A percentile compares a stretch with the other conserved stretches of the same genome.
Conservation (phyloP, 257 asterid species). For the Fraxinus excelsior region DNA sequence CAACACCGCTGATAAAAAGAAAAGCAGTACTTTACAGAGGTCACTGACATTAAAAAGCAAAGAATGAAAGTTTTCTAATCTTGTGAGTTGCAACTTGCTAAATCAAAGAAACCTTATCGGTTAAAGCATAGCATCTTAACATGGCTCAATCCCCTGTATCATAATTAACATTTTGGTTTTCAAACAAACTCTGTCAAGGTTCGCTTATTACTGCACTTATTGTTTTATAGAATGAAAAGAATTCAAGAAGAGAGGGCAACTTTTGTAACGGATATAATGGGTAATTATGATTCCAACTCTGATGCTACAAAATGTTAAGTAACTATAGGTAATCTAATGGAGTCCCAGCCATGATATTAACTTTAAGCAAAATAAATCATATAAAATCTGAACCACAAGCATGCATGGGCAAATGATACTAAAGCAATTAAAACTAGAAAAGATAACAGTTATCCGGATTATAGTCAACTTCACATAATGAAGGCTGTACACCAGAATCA, state of each 20-base stretch:
- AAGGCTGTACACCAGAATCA: constrained; percentile 35
- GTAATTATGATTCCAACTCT: too few species aligned
- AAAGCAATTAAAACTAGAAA: too few species aligned
- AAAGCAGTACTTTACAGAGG: background rate
- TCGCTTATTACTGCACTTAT: background rate
- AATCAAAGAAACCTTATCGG: background rate
- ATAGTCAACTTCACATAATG: constrained; percentile 42
- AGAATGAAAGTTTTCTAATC: background rate
- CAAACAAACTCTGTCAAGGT: background rate
- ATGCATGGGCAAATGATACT: too few species aligned
- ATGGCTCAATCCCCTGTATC: background rate
- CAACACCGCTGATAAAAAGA: background rate
- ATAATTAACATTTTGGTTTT: background rate
- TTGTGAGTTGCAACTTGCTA: background rate
- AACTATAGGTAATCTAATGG: too few species aligned
- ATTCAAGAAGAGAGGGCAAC: background rate
- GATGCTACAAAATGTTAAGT: too few species aligned
- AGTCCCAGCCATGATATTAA: too few species aligned
- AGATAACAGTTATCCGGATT: constrained; percentile 56
- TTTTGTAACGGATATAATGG: too few species aligned
- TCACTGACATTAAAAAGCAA: background rate
- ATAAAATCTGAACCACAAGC: too few species aligned
- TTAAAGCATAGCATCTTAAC: background rate
- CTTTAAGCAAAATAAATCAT: too few species aligned
- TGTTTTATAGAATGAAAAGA: background rate